Evolutionary conservation across 331 rosid genomes (phyloP), one percentile per base, ranked within the genome.

Genomic region (Arachis monticola): DNA sequence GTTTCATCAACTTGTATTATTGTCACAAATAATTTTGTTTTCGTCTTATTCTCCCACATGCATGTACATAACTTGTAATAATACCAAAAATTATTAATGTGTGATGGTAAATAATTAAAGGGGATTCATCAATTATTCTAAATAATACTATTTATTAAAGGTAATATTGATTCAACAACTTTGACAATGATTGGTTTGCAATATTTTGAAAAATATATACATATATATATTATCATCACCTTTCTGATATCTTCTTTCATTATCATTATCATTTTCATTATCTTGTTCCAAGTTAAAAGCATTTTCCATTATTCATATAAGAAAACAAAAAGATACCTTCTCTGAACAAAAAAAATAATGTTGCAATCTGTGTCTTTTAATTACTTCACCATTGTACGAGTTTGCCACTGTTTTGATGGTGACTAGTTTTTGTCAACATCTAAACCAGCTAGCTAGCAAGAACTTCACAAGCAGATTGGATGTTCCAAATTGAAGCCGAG

Each of bases 351-450:
- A 66, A n/a, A 17, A 64, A 64, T 42, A 42, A 64, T 64, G 12
- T 32, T 42, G n/a, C 35, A 42, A 64, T 12, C 53, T 17, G 5
- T 79, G 52, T 35, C 65, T 27, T 41, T 60, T 38, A 38, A 38
- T 2, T 73, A 48, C 35, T 73, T 67, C 9, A 27, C 10, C 30
- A n/a, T 47, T 8, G 70, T 60, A 72, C 58, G 8, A 64, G 48
- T 57, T 59, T 47, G 30, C 70, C 83, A 79, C 66, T 64, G 46
- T n/a, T 14, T 46, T 74, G 77, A 80, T 17, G 68, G 30, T 75
- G 84, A 80, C 68, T 46, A 0, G 17, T 1, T 60, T 74, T 80
- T 74, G 76, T 74, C 58, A 8, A 58, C 12, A 69, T 69, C 14
- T 57, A 57, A 0, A 38, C 56, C 58, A 72, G 62, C 69, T 64